These are phyloP conservation scores for Hymenoscyphus linearis DNA, from an alignment of 2,329 filamentous ascomycete species.

Conservation along the genomic window DNA sequence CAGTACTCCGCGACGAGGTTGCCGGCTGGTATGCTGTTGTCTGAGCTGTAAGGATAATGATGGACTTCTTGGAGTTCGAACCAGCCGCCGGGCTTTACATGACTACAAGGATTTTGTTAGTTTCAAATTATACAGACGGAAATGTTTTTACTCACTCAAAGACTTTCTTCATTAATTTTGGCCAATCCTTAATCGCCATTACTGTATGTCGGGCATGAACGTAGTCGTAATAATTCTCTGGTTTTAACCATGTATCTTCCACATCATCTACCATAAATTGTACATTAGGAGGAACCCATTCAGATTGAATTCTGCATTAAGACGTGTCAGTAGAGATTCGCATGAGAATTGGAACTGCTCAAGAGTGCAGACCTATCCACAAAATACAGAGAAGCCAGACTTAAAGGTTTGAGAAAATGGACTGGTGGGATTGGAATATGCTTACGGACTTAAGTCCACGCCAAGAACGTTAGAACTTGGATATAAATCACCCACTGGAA, in stretches of 20 bases:
- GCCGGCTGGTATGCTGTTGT: constrained; percentile 35
- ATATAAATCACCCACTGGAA: constrained; percentile 49
- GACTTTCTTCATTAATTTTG: constrained; percentile 40
- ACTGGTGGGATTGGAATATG: background rate
- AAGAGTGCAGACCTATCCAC: background rate
- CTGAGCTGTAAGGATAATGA: constrained; percentile 42
- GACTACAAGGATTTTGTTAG: constrained; percentile 30
- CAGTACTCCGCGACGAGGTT: constrained; percentile 44
- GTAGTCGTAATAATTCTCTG: constrained; percentile 52
- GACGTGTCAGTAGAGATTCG: background rate
- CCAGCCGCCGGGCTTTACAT: constrained; percentile 50
- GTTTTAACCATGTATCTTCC: constrained; percentile 48
- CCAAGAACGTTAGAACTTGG: constrained; percentile 44
- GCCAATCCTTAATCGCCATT: constrained; percentile 53
- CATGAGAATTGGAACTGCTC: background rate
- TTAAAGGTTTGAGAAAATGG: background rate
- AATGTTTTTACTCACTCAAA: constrained; percentile 37
- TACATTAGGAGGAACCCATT: constrained; percentile 55
- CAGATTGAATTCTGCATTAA: constrained; percentile 44
- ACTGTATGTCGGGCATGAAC: constrained; percentile 54
- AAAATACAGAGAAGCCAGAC: background rate
- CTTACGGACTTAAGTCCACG: constrained; percentile 48
- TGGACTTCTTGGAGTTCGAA: constrained; percentile 51
- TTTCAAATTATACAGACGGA: background rate
- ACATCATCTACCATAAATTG: constrained; percentile 62